These are phyloP conservation scores for Tricholoma sp. DNA, from an alignment of 768 basidiomycete species.

Conservation along the genomic window DNA sequence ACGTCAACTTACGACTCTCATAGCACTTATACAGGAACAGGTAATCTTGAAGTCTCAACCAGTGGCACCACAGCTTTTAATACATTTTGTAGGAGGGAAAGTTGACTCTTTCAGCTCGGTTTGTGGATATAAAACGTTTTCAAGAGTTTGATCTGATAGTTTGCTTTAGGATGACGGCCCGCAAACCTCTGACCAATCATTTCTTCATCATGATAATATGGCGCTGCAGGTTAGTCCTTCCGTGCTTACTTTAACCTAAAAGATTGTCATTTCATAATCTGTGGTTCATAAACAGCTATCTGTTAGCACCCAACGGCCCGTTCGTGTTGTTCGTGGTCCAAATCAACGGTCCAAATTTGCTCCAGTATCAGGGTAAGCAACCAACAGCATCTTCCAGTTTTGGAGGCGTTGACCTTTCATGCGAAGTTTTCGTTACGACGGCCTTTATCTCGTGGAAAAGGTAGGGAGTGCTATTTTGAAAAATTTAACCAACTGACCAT, in stretches of 20 bases:
- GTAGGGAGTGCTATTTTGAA: conserved; percentile 14
- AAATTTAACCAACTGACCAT: background rate
- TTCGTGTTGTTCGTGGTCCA: conserved; percentile 37
- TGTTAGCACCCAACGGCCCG: conserved; percentile 23
- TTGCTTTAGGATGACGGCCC: conserved; percentile 13
- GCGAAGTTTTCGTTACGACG: conserved; percentile 37
- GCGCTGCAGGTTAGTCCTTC: conserved; percentile 22
- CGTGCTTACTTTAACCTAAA: background rate
- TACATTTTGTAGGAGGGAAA: conserved; percentile 15
- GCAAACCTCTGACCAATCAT: conserved; percentile 29
- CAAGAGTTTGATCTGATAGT: background rate
- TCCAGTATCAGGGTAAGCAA: conserved; percentile 25
- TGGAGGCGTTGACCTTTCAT: background rate
- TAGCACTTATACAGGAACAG: conserved; percentile 34
- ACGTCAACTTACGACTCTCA: background rate
- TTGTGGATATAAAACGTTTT: background rate
- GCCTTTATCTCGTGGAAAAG: conserved; percentile 32
- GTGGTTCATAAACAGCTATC: conserved; percentile 21
- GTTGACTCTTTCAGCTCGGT: conserved; percentile 14
- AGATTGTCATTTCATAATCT: background rate
- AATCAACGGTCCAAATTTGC: conserved; percentile 27
- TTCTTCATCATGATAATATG: conserved; percentile 28
- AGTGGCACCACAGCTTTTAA: background rate
- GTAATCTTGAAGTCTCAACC: conserved; percentile 12
- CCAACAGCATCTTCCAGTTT: background rate